These are phyloP conservation scores for Rhodamnia rubescens DNA, from an alignment of 345 rosid species.

Conservation along the genomic window DNA sequence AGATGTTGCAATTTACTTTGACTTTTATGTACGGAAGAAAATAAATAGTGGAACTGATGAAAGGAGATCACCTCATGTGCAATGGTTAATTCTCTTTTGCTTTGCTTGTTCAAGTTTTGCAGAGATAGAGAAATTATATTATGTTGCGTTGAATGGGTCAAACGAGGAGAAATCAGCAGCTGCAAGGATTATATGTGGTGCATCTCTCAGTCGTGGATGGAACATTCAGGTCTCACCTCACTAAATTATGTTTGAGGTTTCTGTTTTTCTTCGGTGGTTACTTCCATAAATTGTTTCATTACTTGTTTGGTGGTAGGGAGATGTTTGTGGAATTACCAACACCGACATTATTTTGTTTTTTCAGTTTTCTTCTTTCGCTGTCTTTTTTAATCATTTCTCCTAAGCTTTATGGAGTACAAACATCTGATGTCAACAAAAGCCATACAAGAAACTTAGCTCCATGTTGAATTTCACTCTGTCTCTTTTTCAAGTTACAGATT, in stretches of 20 bases:
- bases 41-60: not conserved
- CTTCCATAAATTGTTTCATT: not conserved
- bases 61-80: not conserved
- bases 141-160: constrained; percentile 46
- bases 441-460: not conserved
- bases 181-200: constrained; percentile 57
- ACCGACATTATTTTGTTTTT: not conserved
- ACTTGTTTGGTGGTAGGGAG: not conserved
- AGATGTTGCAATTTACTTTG: constrained; percentile 1
- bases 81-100: not conserved
- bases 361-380: not conserved
- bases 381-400: not conserved
- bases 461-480: not conserved
- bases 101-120: constrained; percentile 32
- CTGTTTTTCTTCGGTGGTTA: not conserved
- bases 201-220: constrained; percentile 57
- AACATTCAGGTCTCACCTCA: constrained; percentile 46
- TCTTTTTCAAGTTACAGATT: not conserved
- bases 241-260: not conserved
- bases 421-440: not conserved
- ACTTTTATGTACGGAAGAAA: not conserved
- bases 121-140: constrained; percentile 47
- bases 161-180: constrained; percentile 44
- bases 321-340: not conserved
- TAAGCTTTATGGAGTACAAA: not conserved